phyloP scores from a whole-genome alignment of 768 basidiomycete genomes.

The Mycena polygramma region DNA sequence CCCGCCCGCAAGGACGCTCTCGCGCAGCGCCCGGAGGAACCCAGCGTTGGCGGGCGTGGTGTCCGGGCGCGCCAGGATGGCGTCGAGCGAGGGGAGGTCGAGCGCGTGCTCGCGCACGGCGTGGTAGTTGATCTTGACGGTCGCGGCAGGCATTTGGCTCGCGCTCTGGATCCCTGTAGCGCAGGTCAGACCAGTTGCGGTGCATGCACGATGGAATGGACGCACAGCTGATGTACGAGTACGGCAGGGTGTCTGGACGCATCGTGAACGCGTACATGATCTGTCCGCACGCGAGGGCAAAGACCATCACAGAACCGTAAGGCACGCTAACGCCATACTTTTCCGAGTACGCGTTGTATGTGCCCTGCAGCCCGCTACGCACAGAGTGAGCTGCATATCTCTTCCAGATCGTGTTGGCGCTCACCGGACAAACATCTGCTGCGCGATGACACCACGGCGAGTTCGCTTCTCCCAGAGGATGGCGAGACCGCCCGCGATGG shows the following conservation, averaged over 20 bases:
- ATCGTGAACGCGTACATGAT: slow-evolving; percentile 36
- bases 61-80: slow-evolving; percentile 62
- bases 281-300: slow-evolving; percentile 34
- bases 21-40: slow-evolving; percentile 60
- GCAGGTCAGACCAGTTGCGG: too few relatives aligned
- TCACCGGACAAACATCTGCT: slow-evolving; percentile 91
- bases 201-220: background rate
- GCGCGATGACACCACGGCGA: slow-evolving; percentile 78
- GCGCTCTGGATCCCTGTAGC: slow-evolving; percentile 73
- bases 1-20: slow-evolving; percentile 49
- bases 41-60: slow-evolving; percentile 65
- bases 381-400: slow-evolving; percentile 2
- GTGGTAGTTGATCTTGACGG: slow-evolving; percentile 70
- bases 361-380: slow-evolving; percentile 76
- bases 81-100: slow-evolving; percentile 69
- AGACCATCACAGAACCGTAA: slow-evolving; percentile 33
- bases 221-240: slow-evolving; percentile 65
- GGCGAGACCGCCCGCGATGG: slow-evolving; percentile 79
- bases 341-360: slow-evolving; percentile 69
- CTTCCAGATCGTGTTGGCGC: slow-evolving; percentile 39
- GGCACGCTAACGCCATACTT: slow-evolving; percentile 30
- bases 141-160: slow-evolving; percentile 69
- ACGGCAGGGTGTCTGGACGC: slow-evolving; percentile 62
- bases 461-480: slow-evolving; percentile 83
- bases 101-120: slow-evolving; percentile 71